These are phyloP conservation scores for Kwoniella botswanensis DNA, from an alignment of 768 basidiomycete genomes.

Conservation along the genomic window DNA sequence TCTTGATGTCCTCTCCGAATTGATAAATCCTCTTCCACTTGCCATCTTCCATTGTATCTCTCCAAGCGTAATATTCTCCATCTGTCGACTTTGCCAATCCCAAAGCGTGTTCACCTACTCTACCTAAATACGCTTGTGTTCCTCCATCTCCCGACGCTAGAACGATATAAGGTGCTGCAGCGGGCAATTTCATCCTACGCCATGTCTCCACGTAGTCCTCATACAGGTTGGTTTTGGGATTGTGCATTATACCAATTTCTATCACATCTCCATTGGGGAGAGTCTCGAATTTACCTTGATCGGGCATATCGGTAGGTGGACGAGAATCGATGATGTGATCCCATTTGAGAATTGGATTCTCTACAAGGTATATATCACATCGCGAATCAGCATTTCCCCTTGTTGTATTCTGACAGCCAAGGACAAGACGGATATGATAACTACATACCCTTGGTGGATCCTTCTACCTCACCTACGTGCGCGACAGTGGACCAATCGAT, in stretches of 20 bases:
- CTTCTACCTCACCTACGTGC: conserved; percentile 24
- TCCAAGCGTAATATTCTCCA: conserved; percentile 10
- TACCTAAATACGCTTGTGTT: conserved; percentile 11
- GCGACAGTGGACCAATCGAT: conserved; percentile 43
- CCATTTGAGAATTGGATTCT: conserved; percentile 36
- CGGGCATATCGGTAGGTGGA: conserved; percentile 30
- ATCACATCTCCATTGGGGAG: conserved; percentile 36
- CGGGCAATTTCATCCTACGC: conserved; percentile 19
- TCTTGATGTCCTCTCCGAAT: conserved; percentile 3
- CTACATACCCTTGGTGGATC: conserved; percentile 28
- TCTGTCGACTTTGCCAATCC: conserved; percentile 15
- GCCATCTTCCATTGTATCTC: conserved; percentile 14
- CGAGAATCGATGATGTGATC: conserved; percentile 39
- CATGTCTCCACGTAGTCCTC: conserved; percentile 39
- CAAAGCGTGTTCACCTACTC: conserved; percentile 24
- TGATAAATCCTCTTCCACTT: conserved; percentile 25
- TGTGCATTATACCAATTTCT: conserved; percentile 40
- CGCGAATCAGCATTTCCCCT: neutral
- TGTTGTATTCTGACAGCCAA: neutral
- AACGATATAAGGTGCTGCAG: conserved; percentile 10
- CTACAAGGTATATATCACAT: conserved; percentile 3
- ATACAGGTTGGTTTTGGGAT: conserved; percentile 28
- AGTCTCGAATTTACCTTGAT: conserved; percentile 35
- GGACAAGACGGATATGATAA: neutral
- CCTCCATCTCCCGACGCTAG: neutral